Conservation (phyloP, 2,329 filamentous ascomycete species). For the Pestalotiopsis sp. region DNA sequence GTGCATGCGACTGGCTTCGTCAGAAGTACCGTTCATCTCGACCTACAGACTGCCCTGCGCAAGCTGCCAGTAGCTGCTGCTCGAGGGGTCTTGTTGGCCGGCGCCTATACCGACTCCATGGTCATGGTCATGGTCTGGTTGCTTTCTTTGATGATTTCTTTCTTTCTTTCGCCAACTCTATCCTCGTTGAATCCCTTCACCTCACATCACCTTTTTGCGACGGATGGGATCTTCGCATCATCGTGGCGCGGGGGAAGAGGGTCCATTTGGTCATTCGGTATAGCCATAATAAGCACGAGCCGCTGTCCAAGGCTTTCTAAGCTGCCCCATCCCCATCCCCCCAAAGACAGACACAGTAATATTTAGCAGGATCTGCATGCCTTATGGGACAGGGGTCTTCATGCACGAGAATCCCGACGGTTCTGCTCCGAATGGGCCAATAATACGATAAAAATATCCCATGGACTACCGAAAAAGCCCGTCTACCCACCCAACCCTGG, state of each 20-base stretch:
- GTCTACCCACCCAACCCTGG: conserved; percentile 16
- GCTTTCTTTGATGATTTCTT: neutral
- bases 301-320: neutral
- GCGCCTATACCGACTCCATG: neutral
- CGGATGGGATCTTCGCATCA: neutral
- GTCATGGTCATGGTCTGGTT: neutral
- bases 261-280: neutral
- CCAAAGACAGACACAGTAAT: neutral
- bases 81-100: neutral
- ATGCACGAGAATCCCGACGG: neutral
- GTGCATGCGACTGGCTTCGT: neutral
- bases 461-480: conserved; percentile 13
- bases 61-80: neutral
- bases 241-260: neutral
- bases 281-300: neutral
- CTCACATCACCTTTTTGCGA: neutral
- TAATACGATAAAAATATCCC: conserved; percentile 26
- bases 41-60: neutral
- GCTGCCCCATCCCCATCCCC: too few species aligned
- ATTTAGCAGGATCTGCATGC: conserved; percentile 5
- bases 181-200: neutral
- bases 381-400: neutral
- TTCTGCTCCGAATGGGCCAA: conserved; percentile 21
- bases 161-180: neutral
- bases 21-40: neutral